Evolutionary conservation across 176 grass and related monocot genomes (phyloP).

Genomic region (Rhynchospora tenuis): DNA sequence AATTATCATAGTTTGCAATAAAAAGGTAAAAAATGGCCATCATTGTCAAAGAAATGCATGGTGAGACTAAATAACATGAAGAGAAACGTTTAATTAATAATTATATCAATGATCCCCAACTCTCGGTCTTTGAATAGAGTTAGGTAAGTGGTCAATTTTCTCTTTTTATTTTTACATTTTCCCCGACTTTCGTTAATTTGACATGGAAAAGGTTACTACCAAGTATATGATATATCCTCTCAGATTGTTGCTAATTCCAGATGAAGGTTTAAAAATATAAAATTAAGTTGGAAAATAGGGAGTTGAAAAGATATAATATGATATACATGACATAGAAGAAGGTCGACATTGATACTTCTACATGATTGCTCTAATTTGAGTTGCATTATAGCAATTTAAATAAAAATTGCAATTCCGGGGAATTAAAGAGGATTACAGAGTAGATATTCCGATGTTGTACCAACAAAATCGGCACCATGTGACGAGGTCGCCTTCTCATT

Average conservation of each 20-base stretch:
- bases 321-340: not conserved
- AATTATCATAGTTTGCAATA: not conserved
- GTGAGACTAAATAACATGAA: not conserved
- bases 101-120: not conserved
- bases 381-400: not conserved
- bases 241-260: not conserved
- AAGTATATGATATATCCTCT: not conserved
- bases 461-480: conserved; percentile 21
- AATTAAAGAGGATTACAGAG: conserved; percentile 5
- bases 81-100: not conserved
- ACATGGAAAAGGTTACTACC: not conserved
- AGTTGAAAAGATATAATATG: not conserved
- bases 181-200: not conserved
- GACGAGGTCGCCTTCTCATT: conserved; percentile 27
- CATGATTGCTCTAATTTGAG: no score
- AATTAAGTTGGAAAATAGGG: not conserved
- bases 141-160: conserved; percentile 13
- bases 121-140: conserved; percentile 9
- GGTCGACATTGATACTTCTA: not conserved
- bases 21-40: not conserved
- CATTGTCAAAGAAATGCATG: conserved; percentile 1
- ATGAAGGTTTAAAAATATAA: not conserved
- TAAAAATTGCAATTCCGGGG: not conserved
- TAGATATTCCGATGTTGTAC: not conserved
- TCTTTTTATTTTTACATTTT: not conserved